A percentile compares a stretch with the other conserved stretches of the same genome.
phyloP scores from a whole-genome alignment of 1,284 basidiomycete species.

The Leccinum pachyderme region DNA sequence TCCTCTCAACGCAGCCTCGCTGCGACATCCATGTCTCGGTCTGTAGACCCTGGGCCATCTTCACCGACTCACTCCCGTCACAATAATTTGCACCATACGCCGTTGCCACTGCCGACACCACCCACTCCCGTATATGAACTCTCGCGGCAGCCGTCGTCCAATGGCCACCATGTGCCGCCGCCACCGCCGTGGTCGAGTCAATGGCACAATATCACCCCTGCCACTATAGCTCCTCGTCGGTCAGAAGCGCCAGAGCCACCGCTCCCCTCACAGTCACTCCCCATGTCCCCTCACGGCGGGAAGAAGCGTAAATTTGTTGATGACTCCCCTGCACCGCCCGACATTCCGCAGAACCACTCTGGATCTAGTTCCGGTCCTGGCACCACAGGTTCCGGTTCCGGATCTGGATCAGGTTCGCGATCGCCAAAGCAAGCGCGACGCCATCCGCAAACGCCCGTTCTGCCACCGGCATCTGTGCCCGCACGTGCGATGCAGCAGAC shows the following conservation, averaged over 20 bases:
- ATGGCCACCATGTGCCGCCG: slow-evolving; percentile 44
- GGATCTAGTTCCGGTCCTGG: slow-evolving; percentile 1
- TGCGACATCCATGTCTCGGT: slow-evolving; percentile 25
- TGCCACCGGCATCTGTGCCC: slow-evolving; percentile 24
- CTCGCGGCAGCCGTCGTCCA: slow-evolving; percentile 27
- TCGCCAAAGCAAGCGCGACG: slow-evolving; percentile 34
- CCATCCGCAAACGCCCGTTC: slow-evolving; percentile 34
- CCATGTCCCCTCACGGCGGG: slow-evolving; percentile 33
- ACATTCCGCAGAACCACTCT: slow-evolving; percentile 12
- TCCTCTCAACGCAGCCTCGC: slow-evolving; percentile 27
- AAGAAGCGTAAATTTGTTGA: slow-evolving; percentile 47
- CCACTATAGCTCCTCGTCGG: slow-evolving; percentile 17
- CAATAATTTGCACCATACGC: slow-evolving; percentile 29
- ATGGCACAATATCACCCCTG: slow-evolving; percentile 43
- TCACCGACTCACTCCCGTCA: slow-evolving; percentile 31
- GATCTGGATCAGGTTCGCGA: slow-evolving; percentile 23
- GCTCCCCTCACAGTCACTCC: slow-evolving; percentile 16
- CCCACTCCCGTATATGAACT: slow-evolving; percentile 37
- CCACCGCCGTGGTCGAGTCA: slow-evolving; percentile 67
- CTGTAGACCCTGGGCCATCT: slow-evolving; percentile 30
- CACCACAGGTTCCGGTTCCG: neutral
- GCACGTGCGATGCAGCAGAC: slow-evolving; percentile 44
- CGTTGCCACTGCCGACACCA: slow-evolving; percentile 35
- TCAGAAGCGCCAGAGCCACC: slow-evolving; percentile 29
- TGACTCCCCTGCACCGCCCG: slow-evolving; percentile 33